These are phyloP conservation scores for Colletotrichum scovillei DNA, from an alignment of 2,329 filamentous ascomycete genomes.

Conservation along the genomic window DNA sequence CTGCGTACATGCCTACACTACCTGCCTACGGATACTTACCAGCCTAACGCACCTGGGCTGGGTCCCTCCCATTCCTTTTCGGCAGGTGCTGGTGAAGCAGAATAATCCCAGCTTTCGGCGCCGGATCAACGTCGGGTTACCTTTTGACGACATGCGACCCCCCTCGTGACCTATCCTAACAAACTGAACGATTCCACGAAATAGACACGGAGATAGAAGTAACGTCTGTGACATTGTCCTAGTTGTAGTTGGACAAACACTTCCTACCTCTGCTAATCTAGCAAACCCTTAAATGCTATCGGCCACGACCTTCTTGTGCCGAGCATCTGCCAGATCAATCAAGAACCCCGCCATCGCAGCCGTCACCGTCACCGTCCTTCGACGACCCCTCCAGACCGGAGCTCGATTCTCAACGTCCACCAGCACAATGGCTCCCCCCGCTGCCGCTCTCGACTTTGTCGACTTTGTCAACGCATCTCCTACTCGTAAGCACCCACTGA, in stretches of 20 bases:
- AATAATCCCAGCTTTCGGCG: constrained; percentile 30
- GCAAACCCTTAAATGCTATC: constrained; percentile 27
- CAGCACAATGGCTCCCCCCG: constrained; percentile 62
- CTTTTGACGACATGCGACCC: constrained; percentile 33
- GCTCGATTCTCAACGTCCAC: constrained; percentile 44
- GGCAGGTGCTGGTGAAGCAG: constrained; percentile 31
- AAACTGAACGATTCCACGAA: neutral
- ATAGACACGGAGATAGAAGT: neutral
- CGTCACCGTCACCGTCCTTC: constrained; percentile 7
- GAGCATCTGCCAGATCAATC: constrained; percentile 18
- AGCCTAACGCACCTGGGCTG: neutral
- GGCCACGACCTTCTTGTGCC: constrained; percentile 24
- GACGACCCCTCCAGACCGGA: constrained; percentile 13
- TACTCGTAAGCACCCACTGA: constrained; percentile 74
- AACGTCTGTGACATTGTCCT: neutral
- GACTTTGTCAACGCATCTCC: constrained; percentile 95
- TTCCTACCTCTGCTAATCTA: neutral
- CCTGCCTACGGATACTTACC: no score
- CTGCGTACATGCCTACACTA: no score
- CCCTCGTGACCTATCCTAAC: constrained; percentile 8
- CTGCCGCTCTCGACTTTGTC: constrained; percentile 83
- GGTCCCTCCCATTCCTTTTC: constrained; percentile 14
- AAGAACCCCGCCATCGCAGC: constrained; percentile 29
- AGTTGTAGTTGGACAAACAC: neutral
- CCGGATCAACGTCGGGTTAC: constrained; percentile 34